Conservation (phyloP, 140 eudicot genomes). For the Flaveria floridana region DNA sequence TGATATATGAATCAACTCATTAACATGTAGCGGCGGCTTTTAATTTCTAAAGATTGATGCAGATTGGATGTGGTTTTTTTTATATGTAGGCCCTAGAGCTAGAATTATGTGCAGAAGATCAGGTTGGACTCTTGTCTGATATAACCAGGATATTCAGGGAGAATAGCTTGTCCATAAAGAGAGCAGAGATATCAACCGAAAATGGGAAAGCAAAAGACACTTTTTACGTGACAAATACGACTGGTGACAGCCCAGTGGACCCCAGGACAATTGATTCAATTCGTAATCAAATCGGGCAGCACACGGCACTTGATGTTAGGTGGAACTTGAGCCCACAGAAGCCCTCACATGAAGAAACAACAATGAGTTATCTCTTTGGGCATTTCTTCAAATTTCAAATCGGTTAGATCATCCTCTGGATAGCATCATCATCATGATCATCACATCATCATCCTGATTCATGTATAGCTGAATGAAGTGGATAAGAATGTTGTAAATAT, state of each 20-base stretch:
- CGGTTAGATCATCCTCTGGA: slow-evolving; percentile 37
- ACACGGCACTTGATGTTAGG: slow-evolving; percentile 50
- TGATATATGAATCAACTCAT: neutral
- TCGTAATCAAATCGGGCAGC: slow-evolving; percentile 53
- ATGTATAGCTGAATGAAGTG: slow-evolving; percentile 12
- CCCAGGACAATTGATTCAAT: slow-evolving; percentile 59
- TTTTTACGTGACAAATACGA: slow-evolving; percentile 74
- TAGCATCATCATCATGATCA: neutral
- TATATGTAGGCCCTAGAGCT: slow-evolving; percentile 62
- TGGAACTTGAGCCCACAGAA: slow-evolving; percentile 39
- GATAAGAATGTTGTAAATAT: slow-evolving; percentile 3
- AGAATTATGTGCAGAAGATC: slow-evolving; percentile 70
- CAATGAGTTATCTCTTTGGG: slow-evolving; percentile 59
- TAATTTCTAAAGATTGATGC: too few species aligned
- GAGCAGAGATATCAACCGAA: slow-evolving; percentile 68
- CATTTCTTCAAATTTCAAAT: slow-evolving; percentile 47
- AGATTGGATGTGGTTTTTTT: neutral
- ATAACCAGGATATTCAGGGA: slow-evolving; percentile 82
- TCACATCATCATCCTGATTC: neutral
- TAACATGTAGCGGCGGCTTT: neutral
- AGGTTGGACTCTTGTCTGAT: slow-evolving; percentile 77
- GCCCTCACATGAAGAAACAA: slow-evolving; percentile 46
- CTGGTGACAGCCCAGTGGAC: slow-evolving; percentile 59
- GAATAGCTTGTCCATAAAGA: slow-evolving; percentile 59
- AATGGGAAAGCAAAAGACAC: slow-evolving; percentile 62